Evolutionary conservation across 768 basidiomycete genomes (phyloP).

Genomic region (Kwoniella pini): DNA sequence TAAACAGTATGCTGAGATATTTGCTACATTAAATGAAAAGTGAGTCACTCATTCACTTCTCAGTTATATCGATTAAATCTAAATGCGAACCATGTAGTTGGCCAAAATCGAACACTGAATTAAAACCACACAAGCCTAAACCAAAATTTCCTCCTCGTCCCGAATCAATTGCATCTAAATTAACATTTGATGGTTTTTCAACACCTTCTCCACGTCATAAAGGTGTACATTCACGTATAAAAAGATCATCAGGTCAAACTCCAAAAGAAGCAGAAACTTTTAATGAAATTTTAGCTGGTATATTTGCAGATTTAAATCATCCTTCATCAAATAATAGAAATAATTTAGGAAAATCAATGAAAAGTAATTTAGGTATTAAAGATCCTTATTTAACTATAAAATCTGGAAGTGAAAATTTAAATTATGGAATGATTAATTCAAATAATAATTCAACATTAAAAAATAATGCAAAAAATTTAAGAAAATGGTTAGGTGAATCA

Average conservation of each 20-base stretch:
- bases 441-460: not conserved
- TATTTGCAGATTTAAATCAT: slow-evolving; percentile 29
- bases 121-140: not conserved
- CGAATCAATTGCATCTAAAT: slow-evolving; percentile 8
- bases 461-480: slow-evolving; percentile 2
- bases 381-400: slow-evolving; percentile 4
- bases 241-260: slow-evolving; percentile 24
- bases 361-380: not conserved
- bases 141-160: not conserved
- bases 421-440: not conserved
- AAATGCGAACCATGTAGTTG: too few species aligned
- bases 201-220: slow-evolving; percentile 19
- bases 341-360: not conserved
- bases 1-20: slow-evolving; percentile 15
- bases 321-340: not conserved
- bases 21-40: slow-evolving; percentile 13
- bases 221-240: slow-evolving; percentile 22
- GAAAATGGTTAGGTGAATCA: not conserved
- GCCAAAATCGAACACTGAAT: slow-evolving; percentile 2
- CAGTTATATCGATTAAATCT: too few species aligned
- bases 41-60: too few species aligned
- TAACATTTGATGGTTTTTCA: slow-evolving; percentile 4
- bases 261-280: slow-evolving; percentile 30
- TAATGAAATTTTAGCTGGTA: slow-evolving; percentile 27
- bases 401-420: not conserved